These are phyloP conservation scores for Rhodomyrtus tomentosa DNA, from an alignment of 345 rosid genomes.

Conservation along the genomic window DNA sequence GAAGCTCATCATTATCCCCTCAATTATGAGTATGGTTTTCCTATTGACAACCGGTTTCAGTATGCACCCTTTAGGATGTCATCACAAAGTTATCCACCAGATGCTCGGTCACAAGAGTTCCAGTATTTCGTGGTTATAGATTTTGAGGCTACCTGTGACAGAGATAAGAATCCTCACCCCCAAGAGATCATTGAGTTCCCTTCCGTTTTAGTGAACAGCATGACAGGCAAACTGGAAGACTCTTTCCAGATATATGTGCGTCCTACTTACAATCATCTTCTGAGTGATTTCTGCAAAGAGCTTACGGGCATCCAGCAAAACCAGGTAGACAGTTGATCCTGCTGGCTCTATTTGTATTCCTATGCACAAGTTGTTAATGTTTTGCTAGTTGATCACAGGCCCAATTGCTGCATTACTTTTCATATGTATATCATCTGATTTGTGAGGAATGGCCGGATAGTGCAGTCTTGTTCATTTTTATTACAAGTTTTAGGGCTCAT, in stretches of 20 bases:
- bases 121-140: constrained; percentile 45
- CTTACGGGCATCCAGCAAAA: constrained; percentile 39
- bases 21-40: constrained; percentile 8
- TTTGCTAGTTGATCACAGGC: neutral
- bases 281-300: constrained; percentile 47
- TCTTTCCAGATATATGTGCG: constrained; percentile 42
- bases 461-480: neutral
- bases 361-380: neutral
- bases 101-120: constrained; percentile 15
- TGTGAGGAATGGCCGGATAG: neutral
- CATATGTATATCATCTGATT: neutral
- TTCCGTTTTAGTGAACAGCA: constrained; percentile 31
- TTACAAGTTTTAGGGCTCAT: neutral
- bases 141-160: constrained; percentile 50
- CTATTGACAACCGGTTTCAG: constrained; percentile 12
- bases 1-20: constrained; percentile 8
- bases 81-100: constrained; percentile 8
- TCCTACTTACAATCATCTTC: constrained; percentile 29
- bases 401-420: neutral
- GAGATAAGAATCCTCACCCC: constrained; percentile 31
- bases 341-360: neutral
- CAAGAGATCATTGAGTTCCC: constrained; percentile 52
- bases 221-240: constrained; percentile 34
- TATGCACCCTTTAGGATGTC: constrained; percentile 11
- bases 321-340: constrained; percentile 18